Evolutionary conservation across 768 basidiomycete species (phyloP).

Genomic region (Russula ochroleuca): DNA sequence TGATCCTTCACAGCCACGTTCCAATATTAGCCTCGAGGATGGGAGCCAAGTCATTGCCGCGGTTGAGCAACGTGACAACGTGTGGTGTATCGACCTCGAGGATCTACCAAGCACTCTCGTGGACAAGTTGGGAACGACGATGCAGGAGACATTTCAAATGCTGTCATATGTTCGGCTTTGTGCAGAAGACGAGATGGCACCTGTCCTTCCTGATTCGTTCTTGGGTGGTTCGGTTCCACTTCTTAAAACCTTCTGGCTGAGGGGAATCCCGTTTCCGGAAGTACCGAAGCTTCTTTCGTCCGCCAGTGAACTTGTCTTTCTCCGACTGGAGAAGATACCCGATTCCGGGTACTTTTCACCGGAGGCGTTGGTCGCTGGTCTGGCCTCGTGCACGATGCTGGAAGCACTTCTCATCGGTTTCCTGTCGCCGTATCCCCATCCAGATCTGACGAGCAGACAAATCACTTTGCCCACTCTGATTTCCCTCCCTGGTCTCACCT

Average conservation of each 20-base stretch:
- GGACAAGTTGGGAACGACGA: neutral
- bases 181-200: neutral
- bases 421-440: neutral
- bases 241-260: neutral
- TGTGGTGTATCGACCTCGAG: neutral
- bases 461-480: too few relatives aligned
- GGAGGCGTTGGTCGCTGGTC: neutral
- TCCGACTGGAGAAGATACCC: slow-evolving; percentile 3
- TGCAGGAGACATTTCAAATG: neutral
- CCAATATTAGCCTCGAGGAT: neutral
- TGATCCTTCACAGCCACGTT: neutral
- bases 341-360: slow-evolving; percentile 5
- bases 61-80: neutral
- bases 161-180: neutral
- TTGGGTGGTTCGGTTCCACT: slow-evolving; percentile 1
- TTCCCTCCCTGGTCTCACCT: neutral
- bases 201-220: neutral
- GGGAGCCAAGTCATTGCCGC: neutral
- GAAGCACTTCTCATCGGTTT: neutral
- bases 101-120: neutral
- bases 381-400: neutral
- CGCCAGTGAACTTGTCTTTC: neutral
- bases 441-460: neutral
- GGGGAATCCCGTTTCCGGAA: neutral
- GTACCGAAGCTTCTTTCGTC: slow-evolving; percentile 2